A percentile compares a stretch with the other conserved stretches of the same genome.
Evolutionary conservation across 805 yeast species (phyloP).

Genomic region (Candida morakotiae): DNA sequence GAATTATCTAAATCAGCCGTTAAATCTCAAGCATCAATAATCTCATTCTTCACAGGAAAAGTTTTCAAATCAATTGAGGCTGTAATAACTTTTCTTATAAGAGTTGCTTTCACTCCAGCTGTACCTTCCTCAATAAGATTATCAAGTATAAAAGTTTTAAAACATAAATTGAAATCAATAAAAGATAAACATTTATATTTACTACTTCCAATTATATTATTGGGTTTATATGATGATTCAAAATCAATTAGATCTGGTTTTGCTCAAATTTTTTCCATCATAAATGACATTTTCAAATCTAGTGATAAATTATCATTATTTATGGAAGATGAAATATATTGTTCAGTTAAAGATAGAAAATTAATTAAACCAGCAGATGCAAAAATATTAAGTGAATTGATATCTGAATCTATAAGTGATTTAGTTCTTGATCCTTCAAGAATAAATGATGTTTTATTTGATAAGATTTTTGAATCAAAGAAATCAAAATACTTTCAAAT

Average conservation of each 20-base stretch:
- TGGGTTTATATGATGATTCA: conserved; percentile 50
- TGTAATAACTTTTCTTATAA: conserved; percentile 53
- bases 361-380: conserved; percentile 65
- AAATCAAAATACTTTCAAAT: conserved; percentile 53
- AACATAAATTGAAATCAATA: conserved; percentile 23
- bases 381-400: conserved; percentile 15
- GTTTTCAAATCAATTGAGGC: conserved; percentile 38
- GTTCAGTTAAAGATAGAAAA: conserved; percentile 40
- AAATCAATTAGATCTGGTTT: conserved; percentile 44
- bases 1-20: conserved; percentile 29
- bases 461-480: conserved; percentile 38
- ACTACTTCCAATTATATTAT: conserved; percentile 53
- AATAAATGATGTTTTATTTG: conserved; percentile 21
- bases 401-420: conserved; percentile 24
- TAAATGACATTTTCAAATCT: conserved; percentile 35
- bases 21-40: conserved; percentile 12
- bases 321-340: conserved; percentile 57
- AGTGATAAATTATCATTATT: conserved; percentile 34
- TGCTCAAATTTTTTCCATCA: conserved; percentile 16
- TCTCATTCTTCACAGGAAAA: conserved; percentile 13
- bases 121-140: conserved; percentile 57
- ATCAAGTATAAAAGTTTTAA: conserved; percentile 42
- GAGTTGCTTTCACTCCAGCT: conserved; percentile 53
- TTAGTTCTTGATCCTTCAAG: conserved; percentile 24
- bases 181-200: conserved; percentile 44